These are phyloP conservation scores for Gyromitra esculenta DNA, from an alignment of 2,329 filamentous ascomycete genomes.

Conservation along the genomic window DNA sequence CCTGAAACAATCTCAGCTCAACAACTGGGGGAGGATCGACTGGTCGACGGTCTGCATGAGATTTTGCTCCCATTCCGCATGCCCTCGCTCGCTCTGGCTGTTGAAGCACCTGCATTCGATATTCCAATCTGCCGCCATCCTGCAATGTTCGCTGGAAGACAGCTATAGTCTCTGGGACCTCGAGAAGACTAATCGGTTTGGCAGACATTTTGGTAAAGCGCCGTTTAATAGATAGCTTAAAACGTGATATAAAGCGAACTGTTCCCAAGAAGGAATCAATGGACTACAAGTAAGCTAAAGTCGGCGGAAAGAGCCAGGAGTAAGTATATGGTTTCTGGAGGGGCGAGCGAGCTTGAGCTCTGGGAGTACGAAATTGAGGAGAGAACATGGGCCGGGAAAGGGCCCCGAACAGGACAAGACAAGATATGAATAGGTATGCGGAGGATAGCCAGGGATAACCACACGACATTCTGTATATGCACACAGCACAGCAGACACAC, in stretches of 20 bases:
- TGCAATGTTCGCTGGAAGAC: conserved; percentile 55
- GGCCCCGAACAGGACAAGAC: conserved; percentile 6
- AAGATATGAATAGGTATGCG: background rate
- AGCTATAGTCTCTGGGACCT: conserved; percentile 54
- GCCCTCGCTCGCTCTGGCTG: conserved; percentile 93
- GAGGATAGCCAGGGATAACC: conserved; percentile 24
- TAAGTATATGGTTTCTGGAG: conserved; percentile 32
- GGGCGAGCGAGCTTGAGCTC: background rate
- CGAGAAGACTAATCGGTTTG: conserved; percentile 51
- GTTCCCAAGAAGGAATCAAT: background rate
- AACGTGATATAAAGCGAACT: conserved; percentile 9
- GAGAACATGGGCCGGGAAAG: conserved; percentile 2
- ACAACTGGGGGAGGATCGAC: conserved; percentile 96
- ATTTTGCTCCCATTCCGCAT: conserved; percentile 94
- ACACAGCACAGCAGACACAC: conserved; percentile 21
- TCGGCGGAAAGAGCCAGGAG: conserved; percentile 12
- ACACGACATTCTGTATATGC: conserved; percentile 13
- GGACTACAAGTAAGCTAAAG: conserved; percentile 19
- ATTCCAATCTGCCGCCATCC: conserved; percentile 80
- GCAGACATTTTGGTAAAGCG: conserved; percentile 39
- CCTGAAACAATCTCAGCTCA: conserved; percentile 85
- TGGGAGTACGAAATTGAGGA: conserved; percentile 5
- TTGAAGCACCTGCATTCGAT: conserved; percentile 86
- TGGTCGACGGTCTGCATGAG: conserved; percentile 89
- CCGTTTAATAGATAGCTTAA: conserved; percentile 4